A percentile compares a stretch with the other conserved stretches of the same genome.
Evolutionary conservation across 495 filamentous ascomycete species (phyloP).

Genomic region (Neurospora sp.): DNA sequence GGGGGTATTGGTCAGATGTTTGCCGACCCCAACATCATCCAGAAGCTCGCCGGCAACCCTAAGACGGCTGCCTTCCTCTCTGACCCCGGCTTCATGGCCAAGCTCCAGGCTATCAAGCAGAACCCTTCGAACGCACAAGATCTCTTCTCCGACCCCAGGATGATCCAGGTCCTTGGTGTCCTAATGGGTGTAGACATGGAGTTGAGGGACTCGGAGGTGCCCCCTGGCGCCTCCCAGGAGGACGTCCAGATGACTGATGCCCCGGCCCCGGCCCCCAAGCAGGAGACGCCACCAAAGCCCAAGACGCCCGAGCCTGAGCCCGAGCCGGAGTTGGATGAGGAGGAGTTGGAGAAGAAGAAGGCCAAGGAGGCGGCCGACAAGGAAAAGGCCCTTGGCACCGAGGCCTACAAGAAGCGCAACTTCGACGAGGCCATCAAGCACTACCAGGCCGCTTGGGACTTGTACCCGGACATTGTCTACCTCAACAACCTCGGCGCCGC

Average conservation of each 20-base stretch:
- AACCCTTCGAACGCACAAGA: conserved; percentile 72
- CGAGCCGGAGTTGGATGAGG: conserved; percentile 64
- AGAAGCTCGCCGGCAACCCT: conserved; percentile 87
- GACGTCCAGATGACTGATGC: conserved; percentile 74
- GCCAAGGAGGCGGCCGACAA: conserved; percentile 88
- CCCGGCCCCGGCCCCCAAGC: conserved; percentile 32
- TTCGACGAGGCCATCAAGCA: conserved; percentile 92
- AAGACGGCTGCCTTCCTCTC: conserved; percentile 82
- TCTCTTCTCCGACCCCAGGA: conserved; percentile 78
- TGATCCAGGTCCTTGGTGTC: conserved; percentile 90
- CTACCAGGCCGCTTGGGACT: conserved; percentile 90
- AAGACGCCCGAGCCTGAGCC: conserved; percentile 48
- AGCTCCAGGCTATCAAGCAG: conserved; percentile 66
- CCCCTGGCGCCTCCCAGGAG: conserved; percentile 44
- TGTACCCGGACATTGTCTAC: conserved; percentile 94
- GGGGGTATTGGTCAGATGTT: conserved; percentile 84
- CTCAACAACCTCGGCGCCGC: conserved; percentile 93
- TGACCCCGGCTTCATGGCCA: conserved; percentile 81
- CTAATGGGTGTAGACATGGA: conserved; percentile 91
- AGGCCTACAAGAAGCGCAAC: conserved; percentile 94
- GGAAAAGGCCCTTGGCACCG: conserved; percentile 89
- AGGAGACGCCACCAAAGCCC: conserved; percentile 36
- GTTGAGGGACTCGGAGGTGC: conserved; percentile 49
- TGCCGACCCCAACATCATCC: conserved; percentile 77
- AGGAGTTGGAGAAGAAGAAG: conserved; percentile 70